Evolutionary conservation across 2,329 filamentous ascomycete genomes (phyloP), one percentile per base, ranked within the genome.

Genomic region (Aspergillus sp.): DNA sequence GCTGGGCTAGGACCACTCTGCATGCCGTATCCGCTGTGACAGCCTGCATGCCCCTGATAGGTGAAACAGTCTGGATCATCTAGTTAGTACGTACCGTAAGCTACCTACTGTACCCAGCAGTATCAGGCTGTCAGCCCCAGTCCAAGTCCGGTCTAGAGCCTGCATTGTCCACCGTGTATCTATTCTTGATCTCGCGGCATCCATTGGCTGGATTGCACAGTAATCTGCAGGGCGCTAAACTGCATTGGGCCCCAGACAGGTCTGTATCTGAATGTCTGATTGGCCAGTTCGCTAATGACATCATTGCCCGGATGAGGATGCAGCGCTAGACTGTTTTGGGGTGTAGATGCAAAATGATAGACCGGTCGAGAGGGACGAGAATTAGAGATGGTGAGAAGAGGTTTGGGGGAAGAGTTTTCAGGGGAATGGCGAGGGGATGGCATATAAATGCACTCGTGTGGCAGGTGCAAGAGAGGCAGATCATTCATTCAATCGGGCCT

Each of bases 271-370:
- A 14, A 10, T 5, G 22, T 36, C 42, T 55, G 53, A 55, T 55
- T 55, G 53, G 53, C n/a, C 42, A 10, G 53, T 4, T 55, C 53
- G 53, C 53, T 31, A 49, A 55, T 55, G 53, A 55, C 53, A 31
- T 55, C 53, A 55, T 32, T 26, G 42, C n/a, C 42, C 39, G 9
- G 1, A n/a, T 47, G 29, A 4, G 1, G 24, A 47, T 47, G 45
- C 45, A 24, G 22, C 26, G 26, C 45, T 55, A 55, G 42, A 6
- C 52, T 54, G 12, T 9, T 31, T 9, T 16, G 16, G 14, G 7
- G 31, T 31, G 24, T 51, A 51, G 24, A 51, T 51, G 7, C n/a
- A 31, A n/a, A n/a, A 29, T 31, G 49, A 47, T 20, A 24, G 22
- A 24, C 18, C 4, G 45, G 45, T 47, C 45, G 36, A 42, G 36